Percentiles rank a stretch among this genome's conserved stretches.
Evolutionary conservation across 1,284 basidiomycete genomes (phyloP).

Genomic region (Rugosomyces carneus): DNA sequence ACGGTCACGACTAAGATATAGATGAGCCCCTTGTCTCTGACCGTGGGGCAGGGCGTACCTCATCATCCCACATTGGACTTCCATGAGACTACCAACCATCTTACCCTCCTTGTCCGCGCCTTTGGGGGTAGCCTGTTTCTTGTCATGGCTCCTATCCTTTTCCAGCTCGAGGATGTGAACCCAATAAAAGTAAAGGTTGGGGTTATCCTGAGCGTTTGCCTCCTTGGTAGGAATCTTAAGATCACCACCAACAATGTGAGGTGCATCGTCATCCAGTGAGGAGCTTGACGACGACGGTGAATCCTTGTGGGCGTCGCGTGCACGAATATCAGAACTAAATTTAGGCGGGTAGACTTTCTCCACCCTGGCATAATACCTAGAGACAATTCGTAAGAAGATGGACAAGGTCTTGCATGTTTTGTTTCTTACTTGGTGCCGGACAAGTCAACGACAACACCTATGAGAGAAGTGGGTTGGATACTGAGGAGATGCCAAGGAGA

Average conservation of each 20-base stretch:
- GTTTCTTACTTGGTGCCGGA: constrained; percentile 68
- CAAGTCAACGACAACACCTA: constrained; percentile 81
- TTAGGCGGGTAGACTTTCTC: constrained; percentile 72
- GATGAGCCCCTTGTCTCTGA: not conserved
- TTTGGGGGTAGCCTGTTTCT: constrained; percentile 50
- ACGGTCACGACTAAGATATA: constrained; percentile 72
- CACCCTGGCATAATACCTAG: constrained; percentile 73
- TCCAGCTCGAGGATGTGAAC: constrained; percentile 80
- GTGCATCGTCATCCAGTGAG: constrained; percentile 35
- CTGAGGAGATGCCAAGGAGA: not conserved
- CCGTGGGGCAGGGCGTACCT: constrained; percentile 47
- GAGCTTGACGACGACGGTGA: constrained; percentile 24
- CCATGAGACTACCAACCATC: constrained; percentile 68
- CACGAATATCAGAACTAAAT: constrained; percentile 37
- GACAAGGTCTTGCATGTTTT: constrained; percentile 18
- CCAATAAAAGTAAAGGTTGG: constrained; percentile 81
- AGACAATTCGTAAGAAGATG: constrained; percentile 15
- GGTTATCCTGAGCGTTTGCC: constrained; percentile 70
- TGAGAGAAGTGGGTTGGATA: not conserved
- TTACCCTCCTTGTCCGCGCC: constrained; percentile 53
- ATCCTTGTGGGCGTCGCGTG: constrained; percentile 36
- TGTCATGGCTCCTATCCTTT: constrained; percentile 59
- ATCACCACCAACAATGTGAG: constrained; percentile 77
- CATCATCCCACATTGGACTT: constrained; percentile 74
- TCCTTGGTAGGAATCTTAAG: constrained; percentile 72